Conservation (phyloP, 352 stramenopile species). For the Globisporangium cylindrosporum region DNA sequence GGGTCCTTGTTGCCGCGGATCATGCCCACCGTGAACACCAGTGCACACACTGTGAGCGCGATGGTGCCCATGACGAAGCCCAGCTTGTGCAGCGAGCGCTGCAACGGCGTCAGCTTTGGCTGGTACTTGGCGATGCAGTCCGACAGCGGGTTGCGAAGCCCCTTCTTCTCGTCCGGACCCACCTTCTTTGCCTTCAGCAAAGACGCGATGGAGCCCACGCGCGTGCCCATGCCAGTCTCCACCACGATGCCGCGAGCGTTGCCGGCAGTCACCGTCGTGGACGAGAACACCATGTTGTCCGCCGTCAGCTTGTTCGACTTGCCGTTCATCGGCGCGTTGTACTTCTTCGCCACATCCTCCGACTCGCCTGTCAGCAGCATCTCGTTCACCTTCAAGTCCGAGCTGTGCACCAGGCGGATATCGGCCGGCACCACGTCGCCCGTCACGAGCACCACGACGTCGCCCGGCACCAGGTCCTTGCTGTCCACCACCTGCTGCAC, state of each 20-base stretch:
- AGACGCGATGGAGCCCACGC: conserved; percentile 37
- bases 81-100: conserved; percentile 90
- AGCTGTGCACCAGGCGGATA: conserved; percentile 70
- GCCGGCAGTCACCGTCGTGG: conserved; percentile 50
- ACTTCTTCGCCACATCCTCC: conserved; percentile 29
- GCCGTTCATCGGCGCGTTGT: conserved; percentile 12
- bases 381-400: conserved; percentile 80
- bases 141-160: conserved; percentile 12
- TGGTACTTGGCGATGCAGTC: conserved; percentile 23
- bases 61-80: conserved; percentile 85
- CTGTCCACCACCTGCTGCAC: conserved; percentile 31
- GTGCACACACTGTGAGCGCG: conserved; percentile 70
- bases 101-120: conserved; percentile 71
- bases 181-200: conserved; percentile 23
- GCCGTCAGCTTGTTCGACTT: conserved; percentile 34
- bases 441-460: conserved; percentile 68
- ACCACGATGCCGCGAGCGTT: conserved; percentile 40
- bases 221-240: conserved; percentile 36
- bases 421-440: conserved; percentile 89
- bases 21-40: conserved; percentile 86
- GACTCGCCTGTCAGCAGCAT: conserved; percentile 88
- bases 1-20: conserved; percentile 33
- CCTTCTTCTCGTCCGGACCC: conserved; percentile 20
- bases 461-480: conserved; percentile 46
- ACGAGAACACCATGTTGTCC: conserved; percentile 89